Conservation (phyloP, 768 basidiomycete species). For the Phlebiopsis gigantea region DNA sequence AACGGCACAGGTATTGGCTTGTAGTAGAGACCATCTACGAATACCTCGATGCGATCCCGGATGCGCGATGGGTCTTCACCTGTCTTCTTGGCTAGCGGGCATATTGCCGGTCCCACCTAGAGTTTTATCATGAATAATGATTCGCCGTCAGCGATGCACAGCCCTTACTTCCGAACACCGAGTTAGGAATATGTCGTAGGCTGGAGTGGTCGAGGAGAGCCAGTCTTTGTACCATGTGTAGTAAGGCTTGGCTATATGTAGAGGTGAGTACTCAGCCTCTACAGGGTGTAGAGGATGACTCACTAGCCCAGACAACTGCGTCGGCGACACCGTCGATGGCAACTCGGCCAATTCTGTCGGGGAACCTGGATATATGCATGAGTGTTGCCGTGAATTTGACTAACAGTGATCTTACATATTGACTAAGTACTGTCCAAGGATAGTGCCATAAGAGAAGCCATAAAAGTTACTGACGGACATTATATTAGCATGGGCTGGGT, state of each 20-base stretch:
- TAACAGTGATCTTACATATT: conserved; percentile 23
- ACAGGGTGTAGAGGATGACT: conserved; percentile 1
- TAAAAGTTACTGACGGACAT: conserved; percentile 22
- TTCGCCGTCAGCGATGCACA: neutral
- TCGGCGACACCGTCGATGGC: conserved; percentile 28
- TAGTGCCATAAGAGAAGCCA: conserved; percentile 28
- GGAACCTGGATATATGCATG: conserved; percentile 18
- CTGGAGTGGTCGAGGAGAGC: conserved; percentile 20
- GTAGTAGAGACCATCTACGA: conserved; percentile 20
- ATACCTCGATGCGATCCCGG: conserved; percentile 17
- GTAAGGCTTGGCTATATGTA: conserved; percentile 16
- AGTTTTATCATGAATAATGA: neutral
- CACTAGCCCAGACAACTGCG: conserved; percentile 24
- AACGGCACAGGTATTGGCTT: conserved; percentile 23
- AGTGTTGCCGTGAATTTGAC: neutral
- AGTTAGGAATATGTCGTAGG: conserved; percentile 22
- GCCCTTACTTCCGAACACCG: conserved; percentile 22
- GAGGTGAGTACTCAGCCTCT: neutral
- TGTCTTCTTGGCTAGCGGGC: conserved; percentile 20
- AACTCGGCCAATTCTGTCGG: conserved; percentile 25
- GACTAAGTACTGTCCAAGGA: conserved; percentile 27
- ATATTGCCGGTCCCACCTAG: conserved; percentile 24
- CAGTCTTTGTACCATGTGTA: conserved; percentile 20
- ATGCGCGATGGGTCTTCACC: conserved; percentile 16
- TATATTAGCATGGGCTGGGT: neutral